These are phyloP conservation scores for Somion occarium DNA, from an alignment of 1,284 basidiomycete species.

Conservation along the genomic window DNA sequence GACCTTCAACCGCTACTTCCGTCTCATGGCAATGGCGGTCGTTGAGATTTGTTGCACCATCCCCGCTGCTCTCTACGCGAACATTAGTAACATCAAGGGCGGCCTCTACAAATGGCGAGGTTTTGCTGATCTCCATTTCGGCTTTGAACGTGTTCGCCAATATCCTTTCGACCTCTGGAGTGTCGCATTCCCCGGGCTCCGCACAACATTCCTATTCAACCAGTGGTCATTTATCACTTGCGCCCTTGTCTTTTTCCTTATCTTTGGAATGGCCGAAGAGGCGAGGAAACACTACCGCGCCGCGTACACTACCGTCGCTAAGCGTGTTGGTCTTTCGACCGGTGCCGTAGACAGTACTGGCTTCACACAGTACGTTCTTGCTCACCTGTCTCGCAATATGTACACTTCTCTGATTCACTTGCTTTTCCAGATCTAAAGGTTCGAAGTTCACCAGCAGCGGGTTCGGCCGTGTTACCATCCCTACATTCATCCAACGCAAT, in stretches of 20 bases:
- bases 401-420: neutral
- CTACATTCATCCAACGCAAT: slow-evolving; percentile 27
- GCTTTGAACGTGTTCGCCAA: slow-evolving; percentile 27
- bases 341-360: slow-evolving; percentile 25
- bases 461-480: slow-evolving; percentile 25
- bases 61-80: slow-evolving; percentile 31
- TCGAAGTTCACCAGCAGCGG: slow-evolving; percentile 20
- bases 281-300: slow-evolving; percentile 51
- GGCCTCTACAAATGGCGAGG: slow-evolving; percentile 27
- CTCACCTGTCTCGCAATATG: slow-evolving; percentile 5
- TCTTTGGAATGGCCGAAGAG: slow-evolving; percentile 69
- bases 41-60: slow-evolving; percentile 38
- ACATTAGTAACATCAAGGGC: slow-evolving; percentile 22
- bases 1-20: slow-evolving; percentile 46
- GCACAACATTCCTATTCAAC: slow-evolving; percentile 12
- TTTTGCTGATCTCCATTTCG: slow-evolving; percentile 34
- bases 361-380: slow-evolving; percentile 29
- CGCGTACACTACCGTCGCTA: slow-evolving; percentile 38
- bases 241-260: slow-evolving; percentile 50
- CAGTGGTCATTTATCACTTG: slow-evolving; percentile 21
- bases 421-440: slow-evolving; percentile 10
- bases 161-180: slow-evolving; percentile 28
- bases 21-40: slow-evolving; percentile 46
- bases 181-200: neutral
- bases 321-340: slow-evolving; percentile 27